Base-by-base conservation (phyloP, 1,284 basidiomycete genomes). In the Pseudozyma pruni region DNA sequence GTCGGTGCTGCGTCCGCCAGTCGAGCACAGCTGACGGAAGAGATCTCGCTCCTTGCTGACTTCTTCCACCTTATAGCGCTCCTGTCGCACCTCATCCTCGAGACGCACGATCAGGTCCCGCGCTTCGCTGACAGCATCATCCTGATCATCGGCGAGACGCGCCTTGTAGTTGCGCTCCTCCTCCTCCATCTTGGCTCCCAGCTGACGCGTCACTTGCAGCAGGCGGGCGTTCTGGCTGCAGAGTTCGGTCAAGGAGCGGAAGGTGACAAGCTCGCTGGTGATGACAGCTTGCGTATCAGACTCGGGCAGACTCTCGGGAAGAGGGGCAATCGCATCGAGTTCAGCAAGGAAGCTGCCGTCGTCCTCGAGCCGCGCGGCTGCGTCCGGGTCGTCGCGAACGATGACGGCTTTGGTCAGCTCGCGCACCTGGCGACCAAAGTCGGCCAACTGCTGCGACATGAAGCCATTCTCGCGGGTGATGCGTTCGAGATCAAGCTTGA, bases 171-270 rank as follows among this genome's bases (percentile, higher is more conserved):
- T 79, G 43, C 58, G 50, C 54, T 84, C 83, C 35, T 78, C 75
- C 31, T 76, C 71, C 63, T 85, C 84, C 76, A 84, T 81, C 38
- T 68, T 67, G 14, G 61, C 60, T 11, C 78, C 79, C 5, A 82
- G 68, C 61, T 92, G 90, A 20, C 94, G 87, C 8, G 91, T 89
- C 62, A 96, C 89, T 78, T 88, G 89, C 29, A 98, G 85, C 9
- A 98, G 85, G 72, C 91, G 90, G 83, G 91, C 89, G 82, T 98
- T 98, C 84, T 96, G 93, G 45, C 90, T 87, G 76, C 96, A 93
- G 25, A 99, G 85, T 19, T 88, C 86, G 11, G 88, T 86, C 44
- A 98, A 88, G 1, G 89, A 91, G 42, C 86, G 86, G 88, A 94
- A 98, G 23, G 93, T 88, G 42, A 98, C 91, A 13, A 98, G 88